phyloP scores from a whole-genome alignment of 2,329 filamentous ascomycete species.

The Nannizzia gypsea region DNA sequence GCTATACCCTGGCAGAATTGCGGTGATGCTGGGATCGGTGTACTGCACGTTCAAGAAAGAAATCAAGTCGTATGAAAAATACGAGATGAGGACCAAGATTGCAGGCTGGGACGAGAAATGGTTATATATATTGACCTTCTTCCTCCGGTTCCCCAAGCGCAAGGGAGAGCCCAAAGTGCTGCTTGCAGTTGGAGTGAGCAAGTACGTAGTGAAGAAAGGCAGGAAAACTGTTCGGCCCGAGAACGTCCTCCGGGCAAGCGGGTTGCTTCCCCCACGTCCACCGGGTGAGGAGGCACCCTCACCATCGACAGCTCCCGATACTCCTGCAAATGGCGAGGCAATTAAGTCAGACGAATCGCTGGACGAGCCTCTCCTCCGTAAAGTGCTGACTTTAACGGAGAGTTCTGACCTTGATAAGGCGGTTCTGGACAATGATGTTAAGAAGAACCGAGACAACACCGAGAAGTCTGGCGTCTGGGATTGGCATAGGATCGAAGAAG shows the following conservation, averaged over 20 bases:
- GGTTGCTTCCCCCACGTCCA: slow-evolving; percentile 62
- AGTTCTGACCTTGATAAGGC: slow-evolving; percentile 21
- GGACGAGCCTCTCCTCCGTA: slow-evolving; percentile 27
- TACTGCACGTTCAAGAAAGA: slow-evolving; percentile 63
- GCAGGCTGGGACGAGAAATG: slow-evolving; percentile 71
- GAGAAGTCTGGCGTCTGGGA: slow-evolving; percentile 40
- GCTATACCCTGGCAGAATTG: slow-evolving; percentile 36
- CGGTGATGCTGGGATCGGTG: slow-evolving; percentile 60
- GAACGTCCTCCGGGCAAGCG: slow-evolving; percentile 56
- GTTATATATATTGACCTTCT: slow-evolving; percentile 65
- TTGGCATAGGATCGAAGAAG: slow-evolving; percentile 49
- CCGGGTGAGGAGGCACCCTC: slow-evolving; percentile 38
- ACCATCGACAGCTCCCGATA: slow-evolving; percentile 20
- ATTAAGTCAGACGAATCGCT: slow-evolving; percentile 22
- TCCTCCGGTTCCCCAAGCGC: slow-evolving; percentile 43
- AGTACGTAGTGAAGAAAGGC: slow-evolving; percentile 74
- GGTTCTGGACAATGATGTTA: slow-evolving; percentile 20
- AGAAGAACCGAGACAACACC: slow-evolving; percentile 18
- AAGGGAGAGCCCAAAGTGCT: slow-evolving; percentile 50
- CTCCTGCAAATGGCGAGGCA: slow-evolving; percentile 20
- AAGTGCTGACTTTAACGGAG: slow-evolving; percentile 27
- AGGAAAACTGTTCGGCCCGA: slow-evolving; percentile 76
- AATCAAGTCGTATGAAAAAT: slow-evolving; percentile 56
- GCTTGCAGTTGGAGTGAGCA: slow-evolving; percentile 60
- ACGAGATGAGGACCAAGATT: slow-evolving; percentile 62